Conservation (phyloP, 306 rosid genomes). For the Oemleria cerasiformis region DNA sequence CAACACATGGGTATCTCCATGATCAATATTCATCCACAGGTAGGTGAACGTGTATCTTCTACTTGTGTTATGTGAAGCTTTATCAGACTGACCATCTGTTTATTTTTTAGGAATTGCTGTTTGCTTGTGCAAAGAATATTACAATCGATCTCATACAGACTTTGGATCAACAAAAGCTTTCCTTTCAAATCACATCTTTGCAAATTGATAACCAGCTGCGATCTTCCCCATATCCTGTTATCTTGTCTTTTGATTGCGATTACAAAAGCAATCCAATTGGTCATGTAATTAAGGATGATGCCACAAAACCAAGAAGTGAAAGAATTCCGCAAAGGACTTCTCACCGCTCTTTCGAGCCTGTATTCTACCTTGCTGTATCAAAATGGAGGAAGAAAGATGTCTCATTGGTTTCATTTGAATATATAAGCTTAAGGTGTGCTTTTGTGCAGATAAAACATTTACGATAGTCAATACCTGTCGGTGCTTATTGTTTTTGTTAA, state of each 20-base stretch:
- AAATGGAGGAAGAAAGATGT: slow-evolving; percentile 94
- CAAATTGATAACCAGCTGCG: slow-evolving; percentile 94
- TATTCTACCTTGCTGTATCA: slow-evolving; percentile 63
- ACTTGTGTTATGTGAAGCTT: slow-evolving; percentile 13
- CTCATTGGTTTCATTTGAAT: slow-evolving; percentile 81
- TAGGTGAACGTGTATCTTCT: slow-evolving; percentile 27
- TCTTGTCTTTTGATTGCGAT: slow-evolving; percentile 71
- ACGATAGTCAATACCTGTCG: neutral
- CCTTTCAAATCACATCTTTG: slow-evolving; percentile 56
- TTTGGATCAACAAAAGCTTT: slow-evolving; percentile 77
- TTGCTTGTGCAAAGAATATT: slow-evolving; percentile 60
- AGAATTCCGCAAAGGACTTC: slow-evolving; percentile 38
- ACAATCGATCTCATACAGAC: slow-evolving; percentile 66
- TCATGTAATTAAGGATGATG: slow-evolving; percentile 40
- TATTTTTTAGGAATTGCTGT: slow-evolving; percentile 77
- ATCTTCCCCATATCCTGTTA: slow-evolving; percentile 82
- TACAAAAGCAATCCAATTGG: slow-evolving; percentile 41
- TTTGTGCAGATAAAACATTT: slow-evolving; percentile 25
- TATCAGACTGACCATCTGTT: slow-evolving; percentile 23
- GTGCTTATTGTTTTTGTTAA: slow-evolving; percentile 26
- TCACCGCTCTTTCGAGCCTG: slow-evolving; percentile 53
- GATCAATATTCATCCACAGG: slow-evolving; percentile 74
- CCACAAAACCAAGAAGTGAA: slow-evolving; percentile 39
- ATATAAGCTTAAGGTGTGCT: slow-evolving; percentile 72
- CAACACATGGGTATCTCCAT: slow-evolving; percentile 77